phyloP scores from a whole-genome alignment of 495 filamentous ascomycete species.

The Neurospora hispaniola region DNA sequence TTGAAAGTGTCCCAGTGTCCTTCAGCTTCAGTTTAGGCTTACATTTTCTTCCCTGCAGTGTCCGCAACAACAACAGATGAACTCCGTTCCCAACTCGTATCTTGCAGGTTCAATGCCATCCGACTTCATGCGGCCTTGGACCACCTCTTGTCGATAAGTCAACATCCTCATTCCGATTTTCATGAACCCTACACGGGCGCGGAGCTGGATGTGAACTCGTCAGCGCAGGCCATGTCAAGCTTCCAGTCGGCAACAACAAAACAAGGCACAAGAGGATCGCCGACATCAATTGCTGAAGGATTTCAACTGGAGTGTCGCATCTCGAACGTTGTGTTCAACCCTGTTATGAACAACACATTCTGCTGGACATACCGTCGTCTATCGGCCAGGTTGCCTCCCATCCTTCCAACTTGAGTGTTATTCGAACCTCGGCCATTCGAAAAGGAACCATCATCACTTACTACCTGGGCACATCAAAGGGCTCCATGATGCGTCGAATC shows the following conservation, averaged over 20 bases:
- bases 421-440: neutral
- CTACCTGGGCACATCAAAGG: neutral
- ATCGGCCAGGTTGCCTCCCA: neutral
- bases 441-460: neutral
- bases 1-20: neutral
- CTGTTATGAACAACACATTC: too few species aligned
- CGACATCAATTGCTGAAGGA: neutral
- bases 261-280: neutral
- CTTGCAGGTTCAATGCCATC: too few species aligned
- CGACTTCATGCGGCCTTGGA: too few species aligned
- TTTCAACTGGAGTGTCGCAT: neutral
- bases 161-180: too few species aligned
- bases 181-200: neutral
- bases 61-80: too few species aligned
- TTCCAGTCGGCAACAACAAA: too few species aligned
- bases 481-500: neutral
- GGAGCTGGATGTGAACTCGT: neutral
- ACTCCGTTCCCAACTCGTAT: too few species aligned
- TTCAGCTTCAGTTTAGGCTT: neutral
- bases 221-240: too few species aligned
- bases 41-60: neutral
- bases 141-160: too few species aligned
- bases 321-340: neutral
- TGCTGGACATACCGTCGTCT: too few species aligned
- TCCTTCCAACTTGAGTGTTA: neutral